phyloP scores from a whole-genome alignment of 2,329 filamentous ascomycete species.

The Phyllosticta citrichinensis region DNA sequence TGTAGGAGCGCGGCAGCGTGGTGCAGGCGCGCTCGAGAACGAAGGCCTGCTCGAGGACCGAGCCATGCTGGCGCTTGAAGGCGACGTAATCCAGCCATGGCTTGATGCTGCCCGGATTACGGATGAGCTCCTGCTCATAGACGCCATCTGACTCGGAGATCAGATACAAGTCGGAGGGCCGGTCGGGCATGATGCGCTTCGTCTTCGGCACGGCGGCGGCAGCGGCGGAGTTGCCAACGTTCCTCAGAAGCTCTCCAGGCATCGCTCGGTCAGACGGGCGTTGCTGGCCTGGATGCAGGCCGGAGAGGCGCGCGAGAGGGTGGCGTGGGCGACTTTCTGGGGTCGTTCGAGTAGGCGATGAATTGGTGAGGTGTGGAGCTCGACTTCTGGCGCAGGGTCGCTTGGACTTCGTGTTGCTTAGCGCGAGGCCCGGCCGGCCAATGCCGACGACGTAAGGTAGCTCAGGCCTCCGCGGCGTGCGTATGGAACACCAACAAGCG shows the following conservation, averaged over 20 bases:
- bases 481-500: no score
- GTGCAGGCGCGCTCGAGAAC: conserved; percentile 83
- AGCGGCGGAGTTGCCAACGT: conserved; percentile 19
- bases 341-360: not conserved
- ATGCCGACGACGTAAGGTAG: no score
- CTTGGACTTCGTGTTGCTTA: not conserved
- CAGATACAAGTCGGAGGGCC: conserved; percentile 28
- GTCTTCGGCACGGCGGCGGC: conserved; percentile 1
- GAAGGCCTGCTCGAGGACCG: conserved; percentile 73
- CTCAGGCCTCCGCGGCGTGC: no score
- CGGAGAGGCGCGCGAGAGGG: conserved; percentile 13
- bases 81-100: conserved; percentile 93
- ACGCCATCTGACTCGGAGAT: conserved; percentile 80
- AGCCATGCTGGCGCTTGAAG: conserved; percentile 82
- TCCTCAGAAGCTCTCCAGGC: conserved; percentile 34
- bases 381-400: not conserved
- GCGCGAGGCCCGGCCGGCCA: no score
- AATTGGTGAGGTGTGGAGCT: not conserved
- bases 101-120: conserved; percentile 75
- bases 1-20: conserved; percentile 88
- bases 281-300: conserved; percentile 22
- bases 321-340: not conserved
- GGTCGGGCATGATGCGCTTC: conserved; percentile 22
- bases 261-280: conserved; percentile 24
- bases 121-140: conserved; percentile 92